Percentiles rank a stretch among this genome's conserved stretches.
Evolutionary conservation across 257 asterid genomes (phyloP).

Genomic region (Coffea eugenioides): DNA sequence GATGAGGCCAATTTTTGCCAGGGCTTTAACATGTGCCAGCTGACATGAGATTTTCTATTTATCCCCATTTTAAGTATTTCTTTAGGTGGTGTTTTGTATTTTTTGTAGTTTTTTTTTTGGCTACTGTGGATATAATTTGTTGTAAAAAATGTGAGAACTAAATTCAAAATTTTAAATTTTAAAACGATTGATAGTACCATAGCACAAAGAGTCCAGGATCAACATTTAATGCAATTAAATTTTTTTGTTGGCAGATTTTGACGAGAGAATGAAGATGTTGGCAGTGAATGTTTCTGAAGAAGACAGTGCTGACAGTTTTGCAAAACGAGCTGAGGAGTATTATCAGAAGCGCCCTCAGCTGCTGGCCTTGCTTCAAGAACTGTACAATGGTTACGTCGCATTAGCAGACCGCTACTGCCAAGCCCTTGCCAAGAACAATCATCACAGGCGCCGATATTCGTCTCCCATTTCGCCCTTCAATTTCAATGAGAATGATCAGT

Average conservation of each 20-base stretch:
- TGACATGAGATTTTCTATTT: background rate
- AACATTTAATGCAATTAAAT: conserved; percentile 4
- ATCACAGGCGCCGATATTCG: conserved; percentile 39
- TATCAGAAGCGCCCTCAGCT: conserved; percentile 88
- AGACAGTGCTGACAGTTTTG: conserved; percentile 59
- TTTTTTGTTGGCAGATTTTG: conserved; percentile 56
- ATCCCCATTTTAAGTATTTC: too few relatives aligned
- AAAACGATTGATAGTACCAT: background rate
- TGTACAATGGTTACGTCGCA: conserved; percentile 77
- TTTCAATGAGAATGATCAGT: conserved; percentile 28
- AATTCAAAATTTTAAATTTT: conserved; percentile 1
- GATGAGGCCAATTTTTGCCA: background rate
- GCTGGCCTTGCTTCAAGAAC: conserved; percentile 59
- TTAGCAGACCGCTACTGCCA: conserved; percentile 86
- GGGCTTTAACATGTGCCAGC: conserved; percentile 3
- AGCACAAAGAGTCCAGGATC: background rate
- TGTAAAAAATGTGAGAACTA: background rate
- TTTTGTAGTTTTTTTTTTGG: too few relatives aligned
- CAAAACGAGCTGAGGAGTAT: conserved; percentile 71
- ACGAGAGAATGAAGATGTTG: conserved; percentile 70
- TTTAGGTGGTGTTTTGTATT: too few relatives aligned
- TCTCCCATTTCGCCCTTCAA: conserved; percentile 45
- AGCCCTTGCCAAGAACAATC: conserved; percentile 57
- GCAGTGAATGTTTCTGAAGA: conserved; percentile 38
- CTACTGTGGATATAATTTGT: background rate